Evolutionary conservation across 441 rosid genomes (phyloP).

Genomic region (Croton laevigatus): DNA sequence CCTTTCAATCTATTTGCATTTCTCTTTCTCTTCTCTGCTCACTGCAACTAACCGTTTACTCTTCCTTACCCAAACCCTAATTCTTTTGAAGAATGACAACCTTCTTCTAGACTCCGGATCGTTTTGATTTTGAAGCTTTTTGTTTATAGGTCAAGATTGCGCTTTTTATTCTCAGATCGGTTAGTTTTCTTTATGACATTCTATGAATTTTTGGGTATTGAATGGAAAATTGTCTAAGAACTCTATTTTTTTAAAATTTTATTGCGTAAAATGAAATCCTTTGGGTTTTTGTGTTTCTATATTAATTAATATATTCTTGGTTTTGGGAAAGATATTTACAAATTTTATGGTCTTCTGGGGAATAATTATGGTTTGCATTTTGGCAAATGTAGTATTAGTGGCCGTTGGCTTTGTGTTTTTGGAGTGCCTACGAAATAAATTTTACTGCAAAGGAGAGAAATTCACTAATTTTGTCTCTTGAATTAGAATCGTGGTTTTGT

Average conservation of each 20-base stretch:
- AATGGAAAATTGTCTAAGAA: background rate
- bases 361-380: background rate
- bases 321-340: too few species aligned
- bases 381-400: too few species aligned
- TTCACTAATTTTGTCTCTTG: too few species aligned
- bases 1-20: background rate
- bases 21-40: background rate
- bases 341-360: background rate
- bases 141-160: slow-evolving; percentile 25
- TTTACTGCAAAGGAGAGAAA: too few species aligned
- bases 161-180: slow-evolving; percentile 40
- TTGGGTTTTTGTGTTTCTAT: background rate
- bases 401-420: background rate
- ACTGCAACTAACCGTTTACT: background rate
- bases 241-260: background rate
- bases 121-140: background rate
- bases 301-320: too few species aligned
- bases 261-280: background rate
- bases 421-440: background rate
- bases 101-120: background rate
- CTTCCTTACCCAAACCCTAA: slow-evolving; percentile 1
- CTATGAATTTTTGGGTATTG: background rate
- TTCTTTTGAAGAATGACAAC: background rate
- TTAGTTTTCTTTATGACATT: slow-evolving; percentile 24
- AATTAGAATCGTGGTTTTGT: too few species aligned